Percentiles rank a stretch among this genome's conserved stretches.
Evolutionary conservation across 1,284 basidiomycete species (phyloP).

Genomic region (Ceratobasidium sp.): DNA sequence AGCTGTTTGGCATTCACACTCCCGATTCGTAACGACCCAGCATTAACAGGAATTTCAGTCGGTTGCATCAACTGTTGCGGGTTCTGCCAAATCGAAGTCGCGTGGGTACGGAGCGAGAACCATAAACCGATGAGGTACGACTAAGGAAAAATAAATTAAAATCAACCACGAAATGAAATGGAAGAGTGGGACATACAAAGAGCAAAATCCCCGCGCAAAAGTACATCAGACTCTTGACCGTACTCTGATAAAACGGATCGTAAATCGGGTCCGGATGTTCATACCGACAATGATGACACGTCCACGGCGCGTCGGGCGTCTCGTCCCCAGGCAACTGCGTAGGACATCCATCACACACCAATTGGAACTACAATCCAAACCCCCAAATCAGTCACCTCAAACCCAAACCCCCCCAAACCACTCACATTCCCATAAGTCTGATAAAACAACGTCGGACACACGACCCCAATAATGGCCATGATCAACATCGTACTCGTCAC

Average conservation of each 20-base stretch:
- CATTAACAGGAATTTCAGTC: conserved; percentile 65
- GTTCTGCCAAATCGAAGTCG: conserved; percentile 99
- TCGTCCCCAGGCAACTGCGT: conserved; percentile 53
- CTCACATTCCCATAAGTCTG: conserved; percentile 97
- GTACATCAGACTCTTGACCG: conserved; percentile 94
- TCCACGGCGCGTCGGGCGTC: conserved; percentile 72
- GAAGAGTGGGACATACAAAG: conserved; percentile 72
- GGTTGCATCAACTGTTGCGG: conserved; percentile 86
- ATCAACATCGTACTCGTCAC: conserved; percentile 99
- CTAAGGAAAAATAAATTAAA: conserved; percentile 60
- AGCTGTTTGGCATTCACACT: conserved; percentile 52
- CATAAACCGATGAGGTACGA: conserved; percentile 97
- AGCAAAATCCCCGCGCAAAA: conserved; percentile 91
- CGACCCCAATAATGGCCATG: conserved; percentile 98
- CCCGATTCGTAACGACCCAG: conserved; percentile 65
- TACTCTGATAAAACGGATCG: conserved; percentile 97
- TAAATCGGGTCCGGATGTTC: conserved; percentile 91
- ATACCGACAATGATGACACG: conserved; percentile 94
- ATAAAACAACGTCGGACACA: conserved; percentile 97
- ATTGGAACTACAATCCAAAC: conserved; percentile 76
- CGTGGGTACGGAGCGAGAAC: conserved; percentile 99
- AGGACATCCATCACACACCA: conserved; percentile 94
- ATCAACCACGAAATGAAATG: background rate
- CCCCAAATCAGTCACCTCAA: conserved; percentile 44
- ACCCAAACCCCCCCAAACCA: conserved; percentile 51